These are phyloP conservation scores for Smallanthus sonchifolius DNA, from an alignment of 129 eudicot species.

Conservation along the genomic window DNA sequence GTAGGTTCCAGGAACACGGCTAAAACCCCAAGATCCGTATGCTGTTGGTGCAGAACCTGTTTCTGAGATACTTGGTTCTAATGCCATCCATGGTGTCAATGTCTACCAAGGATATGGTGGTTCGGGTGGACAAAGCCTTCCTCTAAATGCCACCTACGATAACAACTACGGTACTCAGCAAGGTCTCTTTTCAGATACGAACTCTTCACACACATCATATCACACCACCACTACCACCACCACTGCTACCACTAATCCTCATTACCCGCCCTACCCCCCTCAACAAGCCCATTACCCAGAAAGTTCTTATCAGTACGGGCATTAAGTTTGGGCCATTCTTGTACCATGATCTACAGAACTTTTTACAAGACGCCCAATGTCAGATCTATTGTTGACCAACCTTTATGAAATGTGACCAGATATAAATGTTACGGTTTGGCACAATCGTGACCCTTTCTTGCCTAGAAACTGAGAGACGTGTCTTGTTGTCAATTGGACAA, in stretches of 20 bases:
- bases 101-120: constrained; percentile 25
- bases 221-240: constrained; percentile 19
- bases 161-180: constrained; percentile 48
- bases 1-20: constrained; percentile 51
- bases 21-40: constrained; percentile 39
- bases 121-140: constrained; percentile 36
- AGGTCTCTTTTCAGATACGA: constrained; percentile 33
- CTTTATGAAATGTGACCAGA: constrained; percentile 30
- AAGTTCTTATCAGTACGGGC: constrained; percentile 47
- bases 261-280: constrained; percentile 36
- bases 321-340: constrained; percentile 19
- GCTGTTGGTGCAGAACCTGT: constrained; percentile 34
- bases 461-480: constrained; percentile 22
- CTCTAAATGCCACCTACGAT: constrained; percentile 29
- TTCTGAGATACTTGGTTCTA: constrained; percentile 39
- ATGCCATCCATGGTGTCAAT: constrained; percentile 23
- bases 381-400: constrained; percentile 12
- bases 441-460: constrained; percentile 12
- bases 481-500: constrained; percentile 14
- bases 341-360: constrained; percentile 37
- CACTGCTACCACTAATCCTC: constrained; percentile 18
- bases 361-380: constrained; percentile 18
- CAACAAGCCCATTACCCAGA: constrained; percentile 46
- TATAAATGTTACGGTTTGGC: constrained; percentile 10
- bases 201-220: constrained; percentile 41